These are phyloP conservation scores for Nicotiana noctiflora DNA, from an alignment of 257 asterid species.

Conservation along the genomic window DNA sequence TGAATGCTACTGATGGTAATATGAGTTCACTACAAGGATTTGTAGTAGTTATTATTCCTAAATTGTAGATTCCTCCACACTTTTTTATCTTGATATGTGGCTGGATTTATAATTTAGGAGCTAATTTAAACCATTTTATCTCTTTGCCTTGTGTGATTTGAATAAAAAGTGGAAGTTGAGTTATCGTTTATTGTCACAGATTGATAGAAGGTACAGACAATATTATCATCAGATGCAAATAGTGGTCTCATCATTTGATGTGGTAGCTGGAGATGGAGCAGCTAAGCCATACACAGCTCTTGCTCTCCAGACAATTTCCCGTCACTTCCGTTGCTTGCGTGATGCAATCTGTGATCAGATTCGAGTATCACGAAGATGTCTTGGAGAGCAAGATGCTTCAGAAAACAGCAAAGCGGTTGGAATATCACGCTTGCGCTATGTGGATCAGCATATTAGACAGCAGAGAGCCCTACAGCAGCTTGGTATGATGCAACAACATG, in stretches of 20 bases:
- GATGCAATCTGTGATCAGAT: conserved; percentile 71
- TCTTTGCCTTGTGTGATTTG: background rate
- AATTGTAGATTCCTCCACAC: background rate
- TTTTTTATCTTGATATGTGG: background rate
- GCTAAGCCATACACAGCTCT: conserved; percentile 77
- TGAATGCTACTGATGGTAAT: background rate
- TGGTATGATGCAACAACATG: conserved; percentile 77
- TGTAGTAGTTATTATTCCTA: background rate
- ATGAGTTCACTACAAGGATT: background rate
- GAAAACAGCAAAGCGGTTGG: conserved; percentile 45
- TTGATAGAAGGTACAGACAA: conserved; percentile 70
- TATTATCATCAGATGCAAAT: conserved; percentile 87
- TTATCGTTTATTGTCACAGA: conserved; percentile 32
- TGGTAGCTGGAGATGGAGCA: conserved; percentile 62
- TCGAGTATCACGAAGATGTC: conserved; percentile 44
- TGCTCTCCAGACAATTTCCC: conserved; percentile 78
- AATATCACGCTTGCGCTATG: conserved; percentile 67
- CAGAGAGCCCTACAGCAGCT: conserved; percentile 85
- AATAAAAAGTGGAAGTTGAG: background rate
- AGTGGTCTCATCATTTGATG: conserved; percentile 70
- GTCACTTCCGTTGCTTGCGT: conserved; percentile 77
- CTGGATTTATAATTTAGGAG: background rate
- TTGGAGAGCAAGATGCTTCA: conserved; percentile 68
- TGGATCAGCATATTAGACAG: conserved; percentile 70
- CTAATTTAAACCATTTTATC: background rate